These are phyloP conservation scores for Pichia paraexigua DNA, from an alignment of 805 yeast species.

Conservation along the genomic window DNA sequence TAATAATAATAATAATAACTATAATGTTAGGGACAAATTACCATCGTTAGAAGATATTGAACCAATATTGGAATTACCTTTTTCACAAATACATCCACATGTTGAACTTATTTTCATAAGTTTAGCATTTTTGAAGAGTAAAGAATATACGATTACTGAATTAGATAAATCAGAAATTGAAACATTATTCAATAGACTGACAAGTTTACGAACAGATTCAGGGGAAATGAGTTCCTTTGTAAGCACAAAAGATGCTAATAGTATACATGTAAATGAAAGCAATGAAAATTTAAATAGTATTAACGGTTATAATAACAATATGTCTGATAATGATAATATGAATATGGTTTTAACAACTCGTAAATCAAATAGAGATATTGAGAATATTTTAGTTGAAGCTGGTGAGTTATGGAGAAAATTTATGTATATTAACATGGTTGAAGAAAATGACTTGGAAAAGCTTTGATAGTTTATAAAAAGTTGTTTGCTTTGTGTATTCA, in stretches of 20 bases:
- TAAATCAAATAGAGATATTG: constrained; percentile 46
- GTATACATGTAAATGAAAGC: not conserved
- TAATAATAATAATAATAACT: not conserved
- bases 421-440: constrained; percentile 56
- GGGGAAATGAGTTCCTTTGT: constrained; percentile 25
- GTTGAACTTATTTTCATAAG: constrained; percentile 68
- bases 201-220: constrained; percentile 30
- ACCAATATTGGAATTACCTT: constrained; percentile 34
- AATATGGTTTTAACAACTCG: not conserved
- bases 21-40: not conserved
- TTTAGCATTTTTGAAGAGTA: constrained; percentile 71
- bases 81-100: constrained; percentile 64
- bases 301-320: not conserved
- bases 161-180: constrained; percentile 86
- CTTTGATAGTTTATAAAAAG: not conserved
- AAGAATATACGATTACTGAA: constrained; percentile 70
- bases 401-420: constrained; percentile 87
- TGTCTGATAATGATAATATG: not conserved
- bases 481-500: not conserved
- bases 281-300: not conserved
- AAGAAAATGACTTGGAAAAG: constrained; percentile 20
- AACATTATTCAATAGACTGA: constrained; percentile 58
- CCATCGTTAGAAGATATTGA: constrained; percentile 18
- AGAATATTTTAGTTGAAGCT: constrained; percentile 64
- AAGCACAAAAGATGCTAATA: constrained; percentile 11